Evolutionary conservation across 2,329 filamentous ascomycete species (phyloP).

Genomic region (Fusarium vanettenii): DNA sequence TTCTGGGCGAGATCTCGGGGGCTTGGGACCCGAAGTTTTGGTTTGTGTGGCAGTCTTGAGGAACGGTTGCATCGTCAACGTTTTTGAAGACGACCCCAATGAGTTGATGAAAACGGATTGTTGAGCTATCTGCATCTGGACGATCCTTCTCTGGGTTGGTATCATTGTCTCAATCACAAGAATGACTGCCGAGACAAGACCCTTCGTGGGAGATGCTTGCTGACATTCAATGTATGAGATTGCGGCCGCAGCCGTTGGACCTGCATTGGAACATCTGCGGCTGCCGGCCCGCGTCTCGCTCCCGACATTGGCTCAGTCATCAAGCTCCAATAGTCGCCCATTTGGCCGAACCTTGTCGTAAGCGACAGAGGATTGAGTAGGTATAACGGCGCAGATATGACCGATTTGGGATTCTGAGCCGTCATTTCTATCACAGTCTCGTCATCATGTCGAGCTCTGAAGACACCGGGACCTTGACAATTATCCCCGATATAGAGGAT

Average conservation of each 20-base stretch:
- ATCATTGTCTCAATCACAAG: not conserved
- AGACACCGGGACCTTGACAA: not conserved
- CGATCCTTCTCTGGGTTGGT: not conserved
- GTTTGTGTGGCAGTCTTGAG: constrained; percentile 1
- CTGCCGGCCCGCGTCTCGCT: constrained; percentile 21
- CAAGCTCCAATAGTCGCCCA: constrained; percentile 5
- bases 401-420: constrained; percentile 6
- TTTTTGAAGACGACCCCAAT: not conserved
- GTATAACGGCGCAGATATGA: not conserved
- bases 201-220: not conserved
- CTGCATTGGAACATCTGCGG: constrained; percentile 25
- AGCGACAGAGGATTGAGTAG: not conserved
- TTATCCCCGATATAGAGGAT: constrained; percentile 28
- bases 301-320: constrained; percentile 16
- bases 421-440: constrained; percentile 14
- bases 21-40: constrained; percentile 10
- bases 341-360: constrained; percentile 28
- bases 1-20: constrained; percentile 10
- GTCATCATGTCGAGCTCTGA: constrained; percentile 12
- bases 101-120: not conserved
- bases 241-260: constrained; percentile 24
- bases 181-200: not conserved
- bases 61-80: constrained; percentile 23
- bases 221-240: constrained; percentile 12
- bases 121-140: constrained; percentile 16